A percentile compares a stretch with the other conserved stretches of the same genome.
Conservation (phyloP, 2,329 filamentous ascomycete genomes). For the Botrytis elliptica region DNA sequence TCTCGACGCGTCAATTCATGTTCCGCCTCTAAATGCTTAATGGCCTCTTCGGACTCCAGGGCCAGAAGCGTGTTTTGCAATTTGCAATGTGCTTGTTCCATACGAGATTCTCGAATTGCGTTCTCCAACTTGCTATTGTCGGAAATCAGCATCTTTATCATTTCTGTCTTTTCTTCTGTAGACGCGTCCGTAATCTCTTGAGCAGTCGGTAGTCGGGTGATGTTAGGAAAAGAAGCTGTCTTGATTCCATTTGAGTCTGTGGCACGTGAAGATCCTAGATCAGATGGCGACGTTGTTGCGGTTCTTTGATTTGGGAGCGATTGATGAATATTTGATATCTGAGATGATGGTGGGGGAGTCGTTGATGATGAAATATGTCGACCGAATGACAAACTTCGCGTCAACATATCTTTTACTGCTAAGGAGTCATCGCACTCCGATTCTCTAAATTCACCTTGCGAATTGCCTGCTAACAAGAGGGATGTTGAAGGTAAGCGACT, state of each 20-base stretch:
- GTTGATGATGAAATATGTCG: slow-evolving; percentile 14
- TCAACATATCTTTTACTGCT: neutral
- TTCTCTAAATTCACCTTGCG: neutral
- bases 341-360: slow-evolving; percentile 55
- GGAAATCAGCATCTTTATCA: slow-evolving; percentile 54
- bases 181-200: slow-evolving; percentile 54
- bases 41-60: slow-evolving; percentile 80
- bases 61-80: slow-evolving; percentile 82
- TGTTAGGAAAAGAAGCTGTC: slow-evolving; percentile 22
- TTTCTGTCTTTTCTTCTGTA: slow-evolving; percentile 54
- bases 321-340: slow-evolving; percentile 43
- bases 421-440: neutral
- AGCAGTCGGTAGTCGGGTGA: slow-evolving; percentile 42
- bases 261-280: slow-evolving; percentile 36
- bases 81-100: slow-evolving; percentile 86
- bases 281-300: slow-evolving; percentile 27
- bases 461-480: slow-evolving; percentile 20
- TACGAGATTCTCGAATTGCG: slow-evolving; percentile 64
- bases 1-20: slow-evolving; percentile 88
- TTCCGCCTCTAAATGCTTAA: slow-evolving; percentile 85
- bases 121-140: slow-evolving; percentile 54
- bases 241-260: slow-evolving; percentile 32
- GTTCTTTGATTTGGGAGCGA: slow-evolving; percentile 20
- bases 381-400: neutral
- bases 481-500: slow-evolving; percentile 26